These are phyloP conservation scores for Mikania micrantha DNA, from an alignment of 129 eudicot genomes.

Conservation along the genomic window DNA sequence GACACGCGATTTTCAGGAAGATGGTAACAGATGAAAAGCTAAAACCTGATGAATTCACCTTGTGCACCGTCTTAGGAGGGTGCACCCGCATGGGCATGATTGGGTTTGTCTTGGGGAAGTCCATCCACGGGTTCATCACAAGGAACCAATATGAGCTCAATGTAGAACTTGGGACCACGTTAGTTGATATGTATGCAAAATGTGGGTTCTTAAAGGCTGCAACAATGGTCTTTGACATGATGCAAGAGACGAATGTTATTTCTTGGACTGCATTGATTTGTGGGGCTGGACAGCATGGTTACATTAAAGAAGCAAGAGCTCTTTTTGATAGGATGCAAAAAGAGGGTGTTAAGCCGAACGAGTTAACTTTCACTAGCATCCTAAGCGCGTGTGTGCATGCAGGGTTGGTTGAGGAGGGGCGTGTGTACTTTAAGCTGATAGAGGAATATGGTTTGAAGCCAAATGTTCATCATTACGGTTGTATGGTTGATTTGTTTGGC, in stretches of 20 bases:
- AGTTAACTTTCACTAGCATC: conserved; percentile 61
- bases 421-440: conserved; percentile 37
- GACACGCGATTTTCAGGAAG: conserved; percentile 32
- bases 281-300: conserved; percentile 54
- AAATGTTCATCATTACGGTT: conserved; percentile 62
- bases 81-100: conserved; percentile 44
- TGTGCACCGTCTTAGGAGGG: conserved; percentile 35
- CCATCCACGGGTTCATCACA: conserved; percentile 38
- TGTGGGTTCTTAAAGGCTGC: conserved; percentile 55
- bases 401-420: conserved; percentile 67
- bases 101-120: conserved; percentile 47
- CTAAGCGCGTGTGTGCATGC: conserved; percentile 57
- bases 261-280: conserved; percentile 71
- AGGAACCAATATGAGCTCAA: conserved; percentile 43
- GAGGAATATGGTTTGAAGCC: conserved; percentile 41
- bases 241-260: conserved; percentile 33
- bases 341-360: conserved; percentile 46
- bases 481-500: conserved; percentile 70
- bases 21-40: conserved; percentile 31
- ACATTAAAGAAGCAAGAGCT: conserved; percentile 35
- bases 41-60: conserved; percentile 42
- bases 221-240: conserved; percentile 33
- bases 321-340: conserved; percentile 46
- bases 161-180: conserved; percentile 47
- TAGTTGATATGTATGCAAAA: conserved; percentile 62